Evolutionary conservation across 495 filamentous ascomycete species (phyloP).

Genomic region (Saxispiralis lemnorum): DNA sequence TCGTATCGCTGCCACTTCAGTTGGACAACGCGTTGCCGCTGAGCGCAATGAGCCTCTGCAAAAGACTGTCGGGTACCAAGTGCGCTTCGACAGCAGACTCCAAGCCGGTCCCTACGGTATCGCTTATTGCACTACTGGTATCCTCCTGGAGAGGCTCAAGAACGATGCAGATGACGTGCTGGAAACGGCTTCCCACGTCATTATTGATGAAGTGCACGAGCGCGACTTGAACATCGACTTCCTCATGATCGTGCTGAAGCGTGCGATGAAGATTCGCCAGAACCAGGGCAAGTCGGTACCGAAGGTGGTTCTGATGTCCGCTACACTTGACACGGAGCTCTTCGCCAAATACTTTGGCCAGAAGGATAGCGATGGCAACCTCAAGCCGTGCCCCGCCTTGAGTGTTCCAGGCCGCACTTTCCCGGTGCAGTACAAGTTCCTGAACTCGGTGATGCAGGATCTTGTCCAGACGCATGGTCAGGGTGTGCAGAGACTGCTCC

Average conservation of each 20-base stretch:
- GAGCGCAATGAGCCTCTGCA: slow-evolving; percentile 35
- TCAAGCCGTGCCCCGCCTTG: slow-evolving; percentile 30
- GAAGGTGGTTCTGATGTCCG: slow-evolving; percentile 42
- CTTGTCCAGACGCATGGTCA: slow-evolving; percentile 19
- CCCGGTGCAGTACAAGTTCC: slow-evolving; percentile 34
- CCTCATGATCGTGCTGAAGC: slow-evolving; percentile 37
- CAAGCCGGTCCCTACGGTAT: slow-evolving; percentile 27
- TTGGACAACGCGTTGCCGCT: slow-evolving; percentile 36
- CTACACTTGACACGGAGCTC: slow-evolving; percentile 37
- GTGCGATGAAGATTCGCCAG: slow-evolving; percentile 24
- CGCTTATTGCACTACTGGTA: slow-evolving; percentile 42
- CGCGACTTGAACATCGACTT: slow-evolving; percentile 39
- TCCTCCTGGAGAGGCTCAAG: slow-evolving; percentile 34
- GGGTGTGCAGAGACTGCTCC: slow-evolving; percentile 16
- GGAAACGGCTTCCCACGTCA: slow-evolving; percentile 32
- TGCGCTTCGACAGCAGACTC: slow-evolving; percentile 32
- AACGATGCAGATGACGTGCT: slow-evolving; percentile 26
- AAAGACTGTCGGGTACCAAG: slow-evolving; percentile 35
- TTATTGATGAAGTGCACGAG: slow-evolving; percentile 47
- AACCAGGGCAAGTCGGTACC: slow-evolving; percentile 25
- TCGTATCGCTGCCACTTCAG: slow-evolving; percentile 37
- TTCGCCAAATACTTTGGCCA: slow-evolving; percentile 37
- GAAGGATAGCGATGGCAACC: slow-evolving; percentile 1
- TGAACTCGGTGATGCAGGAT: slow-evolving; percentile 31
- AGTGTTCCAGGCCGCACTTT: slow-evolving; percentile 39